These are phyloP conservation scores for Cyclotella cryptica DNA, from an alignment of 108 stramenopile species.

Conservation along the genomic window DNA sequence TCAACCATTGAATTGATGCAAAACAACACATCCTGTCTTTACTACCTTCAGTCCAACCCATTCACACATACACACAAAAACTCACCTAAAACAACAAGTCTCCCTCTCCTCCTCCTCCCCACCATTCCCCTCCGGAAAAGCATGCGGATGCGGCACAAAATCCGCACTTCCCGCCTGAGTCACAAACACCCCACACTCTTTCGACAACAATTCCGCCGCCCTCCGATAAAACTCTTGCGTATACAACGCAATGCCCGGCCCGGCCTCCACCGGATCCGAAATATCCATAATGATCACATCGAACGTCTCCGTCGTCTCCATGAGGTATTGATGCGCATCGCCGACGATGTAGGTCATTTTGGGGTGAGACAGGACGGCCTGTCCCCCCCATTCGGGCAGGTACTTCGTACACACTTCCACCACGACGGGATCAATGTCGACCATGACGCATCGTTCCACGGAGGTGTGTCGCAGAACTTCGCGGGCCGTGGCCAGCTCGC, in stretches of 20 bases:
- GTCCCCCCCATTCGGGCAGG: constrained; percentile 89
- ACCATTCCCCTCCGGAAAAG: constrained; percentile 36
- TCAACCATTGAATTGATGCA: too few species aligned
- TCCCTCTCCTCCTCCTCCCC: constrained; percentile 60
- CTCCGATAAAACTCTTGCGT: constrained; percentile 91
- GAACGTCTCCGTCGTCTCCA: constrained; percentile 62
- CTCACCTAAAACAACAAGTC: constrained; percentile 25
- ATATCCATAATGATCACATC: constrained; percentile 92
- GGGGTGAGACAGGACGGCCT: constrained; percentile 63
- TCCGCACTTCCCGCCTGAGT: constrained; percentile 83
- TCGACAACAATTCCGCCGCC: constrained; percentile 52
- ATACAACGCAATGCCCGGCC: constrained; percentile 92
- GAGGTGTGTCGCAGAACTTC: constrained; percentile 80
- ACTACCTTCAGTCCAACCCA: too few species aligned
- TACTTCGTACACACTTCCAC: constrained; percentile 75
- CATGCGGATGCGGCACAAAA: constrained; percentile 54
- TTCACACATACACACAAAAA: too few species aligned
- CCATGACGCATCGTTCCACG: constrained; percentile 90
- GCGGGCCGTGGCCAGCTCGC: constrained; percentile 88
- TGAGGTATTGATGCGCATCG: constrained; percentile 72
- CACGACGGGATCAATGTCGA: constrained; percentile 85
- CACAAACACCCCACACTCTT: constrained; percentile 76
- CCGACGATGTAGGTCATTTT: constrained; percentile 77
- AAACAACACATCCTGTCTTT: not conserved
- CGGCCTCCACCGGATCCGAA: constrained; percentile 91